A percentile compares a stretch with the other conserved stretches of the same genome.
Conservation (phyloP, 176 grass and related monocot genomes). For the Triticum urartu region DNA sequence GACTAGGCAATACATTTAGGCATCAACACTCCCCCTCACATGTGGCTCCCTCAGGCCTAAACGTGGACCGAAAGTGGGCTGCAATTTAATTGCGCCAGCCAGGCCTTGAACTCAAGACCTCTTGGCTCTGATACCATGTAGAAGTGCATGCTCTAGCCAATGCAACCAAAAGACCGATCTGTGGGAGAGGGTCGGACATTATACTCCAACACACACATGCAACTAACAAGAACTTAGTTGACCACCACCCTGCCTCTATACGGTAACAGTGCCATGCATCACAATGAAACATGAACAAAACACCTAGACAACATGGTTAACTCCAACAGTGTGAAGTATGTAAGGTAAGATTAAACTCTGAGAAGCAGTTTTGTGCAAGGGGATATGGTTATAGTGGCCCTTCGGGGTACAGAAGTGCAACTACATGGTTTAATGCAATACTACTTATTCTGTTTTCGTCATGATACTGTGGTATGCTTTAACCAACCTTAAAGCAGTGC, state of each 20-base stretch:
- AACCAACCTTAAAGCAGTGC: neutral
- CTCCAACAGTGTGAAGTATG: neutral
- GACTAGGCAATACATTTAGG: no score
- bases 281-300: neutral
- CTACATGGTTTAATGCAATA: neutral
- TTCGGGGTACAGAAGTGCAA: neutral
- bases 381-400: constrained; percentile 1
- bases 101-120: no score
- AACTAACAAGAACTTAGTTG: neutral
- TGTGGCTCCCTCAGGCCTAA: no score
- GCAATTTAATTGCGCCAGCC: no score
- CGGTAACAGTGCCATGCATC: neutral
- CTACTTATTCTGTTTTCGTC: neutral
- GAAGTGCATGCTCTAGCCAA: no score
- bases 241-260: neutral
- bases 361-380: neutral
- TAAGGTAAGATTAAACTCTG: constrained; percentile 1
- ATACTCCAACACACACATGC: neutral
- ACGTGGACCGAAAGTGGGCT: no score
- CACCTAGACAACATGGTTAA: neutral
- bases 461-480: neutral
- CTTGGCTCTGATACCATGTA: no score
- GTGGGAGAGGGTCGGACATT: no score
- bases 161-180: no score
- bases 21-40: no score